Evolutionary conservation across 2,329 filamentous ascomycete species (phyloP).

Genomic region (Xylariomycetidae sp.): DNA sequence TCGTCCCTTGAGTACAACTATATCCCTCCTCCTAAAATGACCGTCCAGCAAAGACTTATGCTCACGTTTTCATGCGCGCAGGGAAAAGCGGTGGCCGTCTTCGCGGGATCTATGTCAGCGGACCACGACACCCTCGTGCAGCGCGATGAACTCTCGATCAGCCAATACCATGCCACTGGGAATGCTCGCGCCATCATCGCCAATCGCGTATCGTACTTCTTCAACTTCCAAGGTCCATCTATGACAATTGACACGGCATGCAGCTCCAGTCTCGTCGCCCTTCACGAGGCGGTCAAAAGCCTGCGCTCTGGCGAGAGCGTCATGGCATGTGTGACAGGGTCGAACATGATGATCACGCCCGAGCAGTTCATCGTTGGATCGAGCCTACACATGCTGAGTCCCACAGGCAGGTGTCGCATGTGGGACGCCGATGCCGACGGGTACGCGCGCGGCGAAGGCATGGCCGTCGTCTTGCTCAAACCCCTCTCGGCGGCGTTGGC

Average conservation of each 20-base stretch:
- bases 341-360: constrained; percentile 38
- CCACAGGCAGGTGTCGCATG: constrained; percentile 38
- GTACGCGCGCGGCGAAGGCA: constrained; percentile 55
- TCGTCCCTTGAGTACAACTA: too few species aligned
- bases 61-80: too few species aligned
- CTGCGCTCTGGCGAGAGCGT: constrained; percentile 34
- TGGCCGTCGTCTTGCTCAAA: constrained; percentile 48
- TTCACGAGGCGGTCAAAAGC: constrained; percentile 34
- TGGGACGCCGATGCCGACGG: constrained; percentile 50
- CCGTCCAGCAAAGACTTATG: too few species aligned
- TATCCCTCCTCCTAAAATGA: too few species aligned
- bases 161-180: constrained; percentile 29
- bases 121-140: constrained; percentile 26
- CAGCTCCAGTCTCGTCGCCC: constrained; percentile 32
- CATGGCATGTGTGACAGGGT: constrained; percentile 39
- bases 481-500: constrained; percentile 43
- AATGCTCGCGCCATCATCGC: constrained; percentile 30
- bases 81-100: constrained; percentile 27
- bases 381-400: constrained; percentile 40
- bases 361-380: constrained; percentile 40
- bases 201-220: constrained; percentile 36
- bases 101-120: constrained; percentile 28
- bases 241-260: constrained; percentile 38
- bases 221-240: constrained; percentile 34
- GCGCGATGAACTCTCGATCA: constrained; percentile 23